Evolutionary conservation across 2,329 filamentous ascomycete genomes (phyloP).

Genomic region (Cordyceps farinosa): DNA sequence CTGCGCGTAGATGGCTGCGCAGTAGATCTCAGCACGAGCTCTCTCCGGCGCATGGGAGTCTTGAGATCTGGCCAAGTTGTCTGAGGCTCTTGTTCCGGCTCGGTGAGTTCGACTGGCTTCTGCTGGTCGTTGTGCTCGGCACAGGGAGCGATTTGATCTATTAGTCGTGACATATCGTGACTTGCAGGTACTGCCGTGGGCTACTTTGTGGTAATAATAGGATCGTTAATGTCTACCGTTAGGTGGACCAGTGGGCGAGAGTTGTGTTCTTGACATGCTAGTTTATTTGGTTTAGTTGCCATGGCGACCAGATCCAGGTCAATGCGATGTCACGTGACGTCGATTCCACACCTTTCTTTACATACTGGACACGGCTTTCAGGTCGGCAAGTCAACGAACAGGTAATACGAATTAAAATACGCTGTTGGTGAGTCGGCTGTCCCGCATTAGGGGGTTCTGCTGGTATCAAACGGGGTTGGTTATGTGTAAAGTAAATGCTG

Average conservation of each 20-base stretch:
- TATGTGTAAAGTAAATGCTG: too few relatives aligned
- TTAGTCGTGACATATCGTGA: conserved; percentile 9
- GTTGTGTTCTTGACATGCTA: background rate
- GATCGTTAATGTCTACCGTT: background rate
- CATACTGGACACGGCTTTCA: too few relatives aligned
- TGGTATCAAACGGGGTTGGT: too few relatives aligned
- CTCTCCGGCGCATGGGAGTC: conserved; percentile 19
- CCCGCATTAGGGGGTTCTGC: too few relatives aligned
- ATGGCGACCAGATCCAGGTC: background rate
- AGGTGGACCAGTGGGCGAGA: background rate
- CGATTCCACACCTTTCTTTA: too few relatives aligned
- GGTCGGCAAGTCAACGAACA: too few relatives aligned
- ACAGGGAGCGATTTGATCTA: background rate
- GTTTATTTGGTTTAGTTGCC: conserved; percentile 9
- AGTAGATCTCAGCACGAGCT: conserved; percentile 26
- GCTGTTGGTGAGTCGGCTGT: too few relatives aligned
- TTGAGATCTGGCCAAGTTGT: background rate
- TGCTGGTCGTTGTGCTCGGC: background rate
- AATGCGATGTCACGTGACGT: background rate
- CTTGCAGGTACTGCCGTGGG: background rate
- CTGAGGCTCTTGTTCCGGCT: background rate
- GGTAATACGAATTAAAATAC: too few relatives aligned
- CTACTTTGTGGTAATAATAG: background rate
- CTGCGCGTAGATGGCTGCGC: conserved; percentile 27
- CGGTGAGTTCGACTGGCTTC: background rate